These are phyloP conservation scores for Apiotrichum gamsii DNA, from an alignment of 1,284 basidiomycete genomes.

Conservation along the genomic window DNA sequence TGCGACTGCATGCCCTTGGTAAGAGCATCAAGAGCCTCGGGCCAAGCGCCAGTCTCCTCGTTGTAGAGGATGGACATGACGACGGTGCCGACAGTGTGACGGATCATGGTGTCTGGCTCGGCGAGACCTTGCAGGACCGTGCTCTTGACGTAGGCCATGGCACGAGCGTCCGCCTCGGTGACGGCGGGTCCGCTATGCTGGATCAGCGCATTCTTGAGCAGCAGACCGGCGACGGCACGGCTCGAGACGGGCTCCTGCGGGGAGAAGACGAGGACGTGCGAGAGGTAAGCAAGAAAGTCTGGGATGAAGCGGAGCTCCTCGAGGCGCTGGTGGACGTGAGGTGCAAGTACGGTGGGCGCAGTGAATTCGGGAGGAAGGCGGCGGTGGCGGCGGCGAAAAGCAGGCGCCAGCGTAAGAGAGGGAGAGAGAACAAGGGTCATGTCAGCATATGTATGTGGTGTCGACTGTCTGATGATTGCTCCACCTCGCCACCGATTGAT, in stretches of 20 bases:
- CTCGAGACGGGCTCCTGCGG: conserved; percentile 73
- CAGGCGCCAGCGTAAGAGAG: neutral
- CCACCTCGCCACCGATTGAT: no score
- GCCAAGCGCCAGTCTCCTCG: conserved; percentile 83
- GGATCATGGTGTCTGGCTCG: conserved; percentile 73
- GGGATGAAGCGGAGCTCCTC: conserved; percentile 80
- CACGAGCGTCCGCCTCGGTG: conserved; percentile 37
- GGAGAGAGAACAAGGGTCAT: no score
- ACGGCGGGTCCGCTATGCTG: conserved; percentile 22
- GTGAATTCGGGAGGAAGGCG: no score
- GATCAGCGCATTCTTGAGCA: conserved; percentile 82
- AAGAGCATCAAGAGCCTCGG: conserved; percentile 78
- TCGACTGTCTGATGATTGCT: no score
- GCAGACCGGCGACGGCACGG: conserved; percentile 88
- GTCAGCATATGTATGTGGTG: no score
- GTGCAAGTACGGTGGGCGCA: neutral
- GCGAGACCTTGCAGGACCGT: conserved; percentile 74
- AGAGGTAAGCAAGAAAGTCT: conserved; percentile 94
- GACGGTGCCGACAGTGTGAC: conserved; percentile 84
- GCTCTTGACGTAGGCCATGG: conserved; percentile 70
- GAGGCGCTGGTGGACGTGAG: conserved; percentile 60
- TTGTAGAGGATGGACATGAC: conserved; percentile 79
- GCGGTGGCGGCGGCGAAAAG: no score
- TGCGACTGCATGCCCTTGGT: conserved; percentile 68
- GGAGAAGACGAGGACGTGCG: conserved; percentile 73